phyloP scores from a whole-genome alignment of 2,329 filamentous ascomycete species.

The Xylogone sp. region DNA sequence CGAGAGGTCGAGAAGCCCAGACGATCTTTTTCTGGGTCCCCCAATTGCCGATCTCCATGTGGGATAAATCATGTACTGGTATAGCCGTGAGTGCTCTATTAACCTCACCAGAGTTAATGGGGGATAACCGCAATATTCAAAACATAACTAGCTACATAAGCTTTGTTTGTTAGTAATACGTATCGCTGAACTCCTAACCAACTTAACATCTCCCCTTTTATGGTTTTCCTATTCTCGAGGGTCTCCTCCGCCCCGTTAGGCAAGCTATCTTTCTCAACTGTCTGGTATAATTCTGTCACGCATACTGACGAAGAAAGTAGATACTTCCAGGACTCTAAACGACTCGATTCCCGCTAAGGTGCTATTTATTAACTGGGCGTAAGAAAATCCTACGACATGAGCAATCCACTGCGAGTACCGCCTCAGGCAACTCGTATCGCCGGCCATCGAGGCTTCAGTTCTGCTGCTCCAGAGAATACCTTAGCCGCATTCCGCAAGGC shows the following conservation, averaged over 20 bases:
- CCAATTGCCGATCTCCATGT: background rate
- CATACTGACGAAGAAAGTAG: background rate
- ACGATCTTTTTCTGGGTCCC: background rate
- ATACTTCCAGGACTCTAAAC: background rate
- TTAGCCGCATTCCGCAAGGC: background rate
- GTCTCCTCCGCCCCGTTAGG: too few relatives aligned
- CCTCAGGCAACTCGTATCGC: conserved; percentile 1
- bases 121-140: background rate
- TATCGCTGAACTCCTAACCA: background rate
- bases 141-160: background rate
- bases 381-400: background rate
- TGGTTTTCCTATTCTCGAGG: background rate
- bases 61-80: too few relatives aligned
- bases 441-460: conserved; percentile 1
- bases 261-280: too few relatives aligned
- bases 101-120: background rate
- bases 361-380: background rate
- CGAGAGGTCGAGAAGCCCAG: background rate
- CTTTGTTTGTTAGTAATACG: background rate
- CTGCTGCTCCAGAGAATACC: conserved; percentile 2
- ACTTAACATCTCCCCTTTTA: background rate
- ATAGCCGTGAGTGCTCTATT: background rate
- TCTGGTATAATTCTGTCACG: background rate
- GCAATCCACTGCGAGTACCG: conserved; percentile 1
- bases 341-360: background rate